Percentiles rank a stretch among this genome's conserved stretches.
These are phyloP conservation scores for Phytopythium chamaehyphon DNA, from an alignment of 352 stramenopile genomes.

Conservation along the genomic window DNA sequence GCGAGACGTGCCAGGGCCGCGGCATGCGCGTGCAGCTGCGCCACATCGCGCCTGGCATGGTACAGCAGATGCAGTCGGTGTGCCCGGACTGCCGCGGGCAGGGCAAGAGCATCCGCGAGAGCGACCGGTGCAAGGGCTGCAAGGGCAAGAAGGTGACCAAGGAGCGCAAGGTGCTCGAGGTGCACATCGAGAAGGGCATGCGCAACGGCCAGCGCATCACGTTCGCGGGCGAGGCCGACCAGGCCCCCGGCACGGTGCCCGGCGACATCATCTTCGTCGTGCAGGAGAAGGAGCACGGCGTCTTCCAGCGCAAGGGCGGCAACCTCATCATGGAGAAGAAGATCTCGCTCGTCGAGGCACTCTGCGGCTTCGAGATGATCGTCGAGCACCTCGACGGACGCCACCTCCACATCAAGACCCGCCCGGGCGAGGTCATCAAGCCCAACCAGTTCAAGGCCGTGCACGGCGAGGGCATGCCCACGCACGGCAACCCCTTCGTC, in stretches of 20 bases:
- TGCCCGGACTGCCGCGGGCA: conserved; percentile 94
- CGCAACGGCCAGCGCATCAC: conserved; percentile 96
- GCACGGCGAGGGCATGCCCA: conserved; percentile 97
- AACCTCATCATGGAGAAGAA: conserved; percentile 97
- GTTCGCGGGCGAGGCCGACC: conserved; percentile 96
- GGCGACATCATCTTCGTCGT: conserved; percentile 98
- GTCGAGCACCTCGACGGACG: conserved; percentile 92
- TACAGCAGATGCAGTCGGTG: conserved; percentile 96
- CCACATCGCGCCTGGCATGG: conserved; percentile 97
- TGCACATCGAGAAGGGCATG: conserved; percentile 99
- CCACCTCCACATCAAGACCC: conserved; percentile 90
- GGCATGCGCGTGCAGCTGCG: conserved; percentile 94
- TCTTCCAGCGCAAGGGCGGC: conserved; percentile 96
- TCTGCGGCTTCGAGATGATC: conserved; percentile 90
- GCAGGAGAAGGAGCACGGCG: conserved; percentile 95
- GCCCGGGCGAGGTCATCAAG: conserved; percentile 92
- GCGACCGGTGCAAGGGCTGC: conserved; percentile 90
- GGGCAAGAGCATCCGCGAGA: conserved; percentile 93
- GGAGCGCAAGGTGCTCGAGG: conserved; percentile 98
- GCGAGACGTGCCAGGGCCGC: conserved; percentile 93
- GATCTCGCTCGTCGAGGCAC: conserved; percentile 93
- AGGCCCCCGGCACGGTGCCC: conserved; percentile 88
- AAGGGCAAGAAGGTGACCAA: conserved; percentile 94
- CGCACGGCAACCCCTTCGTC: conserved; percentile 96
- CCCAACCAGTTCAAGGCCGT: conserved; percentile 93